A percentile compares a stretch with the other conserved stretches of the same genome.
These are phyloP conservation scores for Rhazya stricta DNA, from an alignment of 257 asterid species.

Conservation along the genomic window DNA sequence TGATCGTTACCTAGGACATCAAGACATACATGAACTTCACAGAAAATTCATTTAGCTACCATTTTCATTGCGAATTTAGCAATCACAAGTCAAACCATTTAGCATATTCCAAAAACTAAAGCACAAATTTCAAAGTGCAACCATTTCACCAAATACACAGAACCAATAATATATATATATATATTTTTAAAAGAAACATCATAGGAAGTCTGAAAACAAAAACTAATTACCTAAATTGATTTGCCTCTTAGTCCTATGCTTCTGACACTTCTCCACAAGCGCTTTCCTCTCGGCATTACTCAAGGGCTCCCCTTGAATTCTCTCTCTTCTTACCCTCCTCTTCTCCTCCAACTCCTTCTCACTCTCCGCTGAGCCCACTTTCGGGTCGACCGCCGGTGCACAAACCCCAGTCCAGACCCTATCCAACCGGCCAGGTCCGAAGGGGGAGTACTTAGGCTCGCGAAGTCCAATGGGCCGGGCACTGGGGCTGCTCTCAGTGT, in stretches of 20 bases:
- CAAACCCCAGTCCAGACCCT: constrained; percentile 94
- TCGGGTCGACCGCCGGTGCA: constrained; percentile 85
- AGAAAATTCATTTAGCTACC: background rate
- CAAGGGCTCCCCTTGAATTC: constrained; percentile 64
- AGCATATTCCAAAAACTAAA: background rate
- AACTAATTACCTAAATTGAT: constrained; percentile 63
- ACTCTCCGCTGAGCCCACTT: constrained; percentile 41
- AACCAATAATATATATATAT: too few relatives aligned
- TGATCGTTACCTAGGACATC: background rate
- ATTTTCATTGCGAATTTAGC: background rate
- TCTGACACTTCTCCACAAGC: constrained; percentile 60
- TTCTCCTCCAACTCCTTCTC: constrained; percentile 69
- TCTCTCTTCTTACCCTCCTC: constrained; percentile 50
- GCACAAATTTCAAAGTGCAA: background rate
- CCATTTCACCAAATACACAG: background rate
- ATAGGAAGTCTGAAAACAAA: background rate
- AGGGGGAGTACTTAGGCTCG: constrained; percentile 92
- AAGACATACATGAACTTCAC: background rate
- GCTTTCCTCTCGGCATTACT: constrained; percentile 70
- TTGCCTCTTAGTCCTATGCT: constrained; percentile 69
- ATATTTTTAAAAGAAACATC: too few relatives aligned
- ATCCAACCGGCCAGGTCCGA: constrained; percentile 75
- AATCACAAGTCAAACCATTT: background rate
- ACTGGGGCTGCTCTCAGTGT: constrained; percentile 71
- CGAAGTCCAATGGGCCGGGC: constrained; percentile 84